Evolutionary conservation across 164 flowering plant genomes (phyloP), one percentile per base, ranked within the genome.

Genomic region (Paratinospora sagittata): DNA sequence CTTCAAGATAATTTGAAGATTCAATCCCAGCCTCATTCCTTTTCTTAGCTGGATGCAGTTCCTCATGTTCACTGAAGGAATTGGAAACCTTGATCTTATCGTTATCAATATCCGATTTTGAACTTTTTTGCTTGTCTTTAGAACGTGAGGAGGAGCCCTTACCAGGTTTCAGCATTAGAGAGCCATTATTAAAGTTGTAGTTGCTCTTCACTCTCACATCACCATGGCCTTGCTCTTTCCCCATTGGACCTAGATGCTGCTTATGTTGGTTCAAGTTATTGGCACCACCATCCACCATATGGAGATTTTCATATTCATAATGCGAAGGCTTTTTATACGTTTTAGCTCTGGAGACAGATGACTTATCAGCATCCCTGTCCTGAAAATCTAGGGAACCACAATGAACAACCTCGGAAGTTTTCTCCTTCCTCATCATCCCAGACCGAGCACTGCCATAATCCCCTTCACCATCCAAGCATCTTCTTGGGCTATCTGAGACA

Each of bases 391-490:
- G 72, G 12, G 86, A 78, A 37, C 74, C 74, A 70, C 57, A 80
- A 49, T 76, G 80, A 55, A 74, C 57, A 49, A 73, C 76, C 73
- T 70, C 60, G 57, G 55, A 70, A 73, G 60, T 27, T 71, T 78
- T 73, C 11, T 82, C 88, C 79, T 83, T 85, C 75, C 72, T 81
- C 39, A 30, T 74, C 27, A 76, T 76, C 39, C 80, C 84, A 23
- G 81, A 77, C 24, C 73, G 82, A 73, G 79, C 77, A 75, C 77
- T 80, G 65, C 82, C 81, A 74, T 77, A 82, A 73, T 81, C 81
- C 74, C 80, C 82, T 71, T 85, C 91, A 79, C 80, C 86, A 78
- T 82, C 89, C 3, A 78, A 84, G 78, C 73, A 80, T 79, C 78
- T 82, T 70, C 77, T 75, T 41, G 85, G 87, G 75, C 87, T 83